Conservation (phyloP, 2,329 filamentous ascomycete species). For the Eutypa lata region DNA sequence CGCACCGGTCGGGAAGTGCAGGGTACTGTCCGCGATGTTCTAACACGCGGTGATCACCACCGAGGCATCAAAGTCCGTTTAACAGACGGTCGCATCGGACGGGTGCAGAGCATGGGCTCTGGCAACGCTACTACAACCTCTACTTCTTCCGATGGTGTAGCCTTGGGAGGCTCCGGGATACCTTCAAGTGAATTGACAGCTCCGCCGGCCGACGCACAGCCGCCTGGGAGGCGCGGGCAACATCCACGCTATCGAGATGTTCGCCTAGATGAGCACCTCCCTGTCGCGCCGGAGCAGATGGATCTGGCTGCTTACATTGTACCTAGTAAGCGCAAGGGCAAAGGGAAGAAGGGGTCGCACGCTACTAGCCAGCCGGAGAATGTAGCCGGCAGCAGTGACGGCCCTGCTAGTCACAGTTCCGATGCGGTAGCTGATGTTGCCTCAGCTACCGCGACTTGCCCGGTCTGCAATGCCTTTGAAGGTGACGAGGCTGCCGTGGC, state of each 20-base stretch:
- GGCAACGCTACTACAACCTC: constrained; percentile 1
- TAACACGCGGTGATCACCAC: constrained; percentile 72
- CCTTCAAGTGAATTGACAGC: constrained; percentile 6
- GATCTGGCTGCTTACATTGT: constrained; percentile 50
- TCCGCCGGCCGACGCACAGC: constrained; percentile 4
- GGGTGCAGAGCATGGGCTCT: constrained; percentile 62
- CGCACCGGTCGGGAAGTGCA: constrained; percentile 68
- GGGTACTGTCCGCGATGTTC: constrained; percentile 63
- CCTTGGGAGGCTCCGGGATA: constrained; percentile 1
- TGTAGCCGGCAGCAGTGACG: constrained; percentile 6
- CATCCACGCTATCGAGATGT: constrained; percentile 28
- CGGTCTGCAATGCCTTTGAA: constrained; percentile 63
- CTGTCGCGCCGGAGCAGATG: constrained; percentile 39
- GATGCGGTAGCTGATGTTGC: constrained; percentile 18
- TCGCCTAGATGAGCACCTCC: constrained; percentile 31
- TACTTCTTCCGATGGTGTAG: constrained; percentile 3
- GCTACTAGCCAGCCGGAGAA: constrained; percentile 13
- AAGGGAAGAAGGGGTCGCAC: constrained; percentile 21
- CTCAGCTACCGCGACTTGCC: constrained; percentile 46
- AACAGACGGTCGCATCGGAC: constrained; percentile 66
- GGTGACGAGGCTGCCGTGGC: constrained; percentile 67
- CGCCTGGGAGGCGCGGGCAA: constrained; percentile 18
- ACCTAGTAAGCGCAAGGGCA: constrained; percentile 30
- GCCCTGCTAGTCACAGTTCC: constrained; percentile 6
- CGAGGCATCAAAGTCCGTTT: constrained; percentile 77